phyloP scores from a whole-genome alignment of 768 basidiomycete species.

The Kwoniella dendrophila region DNA sequence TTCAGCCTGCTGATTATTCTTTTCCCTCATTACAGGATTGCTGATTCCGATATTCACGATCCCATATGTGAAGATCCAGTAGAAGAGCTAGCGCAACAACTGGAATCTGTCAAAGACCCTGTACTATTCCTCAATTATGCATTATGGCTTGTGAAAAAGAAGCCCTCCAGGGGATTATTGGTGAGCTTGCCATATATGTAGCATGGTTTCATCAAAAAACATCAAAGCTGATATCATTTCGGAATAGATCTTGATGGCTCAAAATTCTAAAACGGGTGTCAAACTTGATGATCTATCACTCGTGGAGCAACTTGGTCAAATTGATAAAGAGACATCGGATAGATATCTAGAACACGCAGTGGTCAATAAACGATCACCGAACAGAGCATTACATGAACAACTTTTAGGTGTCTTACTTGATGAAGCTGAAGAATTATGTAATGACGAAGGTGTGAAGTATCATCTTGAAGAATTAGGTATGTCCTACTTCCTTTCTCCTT shows the following conservation, averaged over 20 bases:
- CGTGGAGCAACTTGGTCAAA: constrained; percentile 64
- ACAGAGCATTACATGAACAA: constrained; percentile 67
- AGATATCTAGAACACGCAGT: constrained; percentile 81
- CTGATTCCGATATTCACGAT: constrained; percentile 69
- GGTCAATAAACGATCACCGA: constrained; percentile 68
- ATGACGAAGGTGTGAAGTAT: constrained; percentile 61
- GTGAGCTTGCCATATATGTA: constrained; percentile 56
- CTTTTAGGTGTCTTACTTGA: constrained; percentile 65
- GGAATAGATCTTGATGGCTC: constrained; percentile 65
- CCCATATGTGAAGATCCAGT: constrained; percentile 68
- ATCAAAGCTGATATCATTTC: background rate
- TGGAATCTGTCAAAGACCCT: constrained; percentile 66
- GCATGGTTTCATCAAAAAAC: background rate
- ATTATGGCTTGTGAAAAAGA: constrained; percentile 73
- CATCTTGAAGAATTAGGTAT: constrained; percentile 54
- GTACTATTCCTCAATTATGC: constrained; percentile 72
- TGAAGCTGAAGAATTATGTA: constrained; percentile 29
- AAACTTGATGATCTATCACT: constrained; percentile 66
- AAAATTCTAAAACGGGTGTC: constrained; percentile 64
- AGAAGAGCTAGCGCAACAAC: constrained; percentile 63
- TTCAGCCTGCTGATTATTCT: background rate
- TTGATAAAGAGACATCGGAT: constrained; percentile 66
- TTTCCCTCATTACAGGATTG: constrained; percentile 60
- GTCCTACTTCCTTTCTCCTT: constrained; percentile 9
- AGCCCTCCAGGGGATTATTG: constrained; percentile 71